Percentiles rank a stretch among this genome's conserved stretches.
Evolutionary conservation across 2,329 filamentous ascomycete species (phyloP).

Genomic region (Microascus cirrosus): DNA sequence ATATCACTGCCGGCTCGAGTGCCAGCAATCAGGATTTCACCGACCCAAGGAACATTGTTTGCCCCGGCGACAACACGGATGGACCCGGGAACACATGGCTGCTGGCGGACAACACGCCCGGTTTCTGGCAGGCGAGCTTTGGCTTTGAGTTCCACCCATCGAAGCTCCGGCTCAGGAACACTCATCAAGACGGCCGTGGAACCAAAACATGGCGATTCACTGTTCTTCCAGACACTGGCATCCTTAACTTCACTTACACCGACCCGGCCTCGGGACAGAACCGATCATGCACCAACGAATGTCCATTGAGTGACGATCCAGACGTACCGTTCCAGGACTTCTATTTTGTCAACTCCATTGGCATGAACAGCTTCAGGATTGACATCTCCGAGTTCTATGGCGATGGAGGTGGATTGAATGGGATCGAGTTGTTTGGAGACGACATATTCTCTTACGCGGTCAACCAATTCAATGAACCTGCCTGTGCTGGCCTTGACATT

Average conservation of each 20-base stretch:
- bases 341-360: slow-evolving; percentile 74
- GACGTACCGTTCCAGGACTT: slow-evolving; percentile 73
- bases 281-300: slow-evolving; percentile 66
- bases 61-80: slow-evolving; percentile 57
- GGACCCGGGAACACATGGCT: slow-evolving; percentile 69
- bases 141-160: slow-evolving; percentile 78
- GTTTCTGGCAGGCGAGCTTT: slow-evolving; percentile 76
- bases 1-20: slow-evolving; percentile 56
- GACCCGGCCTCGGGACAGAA: slow-evolving; percentile 61
- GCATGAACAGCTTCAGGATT: slow-evolving; percentile 78
- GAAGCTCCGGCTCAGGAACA: slow-evolving; percentile 81
- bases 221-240: slow-evolving; percentile 75
- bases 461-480: slow-evolving; percentile 77
- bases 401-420: slow-evolving; percentile 68
- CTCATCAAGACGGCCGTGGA: slow-evolving; percentile 69
- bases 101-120: slow-evolving; percentile 60
- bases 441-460: slow-evolving; percentile 80
- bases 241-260: slow-evolving; percentile 90
- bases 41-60: slow-evolving; percentile 73
- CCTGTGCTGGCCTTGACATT: slow-evolving; percentile 53
- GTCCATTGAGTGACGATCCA: slow-evolving; percentile 66
- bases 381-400: slow-evolving; percentile 86
- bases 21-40: slow-evolving; percentile 52
- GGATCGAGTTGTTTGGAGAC: slow-evolving; percentile 78
- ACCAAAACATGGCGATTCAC: slow-evolving; percentile 84